These are phyloP conservation scores for Dictyostelium purpureum DNA, from an alignment of 78 protist species.

Conservation along the genomic window DNA sequence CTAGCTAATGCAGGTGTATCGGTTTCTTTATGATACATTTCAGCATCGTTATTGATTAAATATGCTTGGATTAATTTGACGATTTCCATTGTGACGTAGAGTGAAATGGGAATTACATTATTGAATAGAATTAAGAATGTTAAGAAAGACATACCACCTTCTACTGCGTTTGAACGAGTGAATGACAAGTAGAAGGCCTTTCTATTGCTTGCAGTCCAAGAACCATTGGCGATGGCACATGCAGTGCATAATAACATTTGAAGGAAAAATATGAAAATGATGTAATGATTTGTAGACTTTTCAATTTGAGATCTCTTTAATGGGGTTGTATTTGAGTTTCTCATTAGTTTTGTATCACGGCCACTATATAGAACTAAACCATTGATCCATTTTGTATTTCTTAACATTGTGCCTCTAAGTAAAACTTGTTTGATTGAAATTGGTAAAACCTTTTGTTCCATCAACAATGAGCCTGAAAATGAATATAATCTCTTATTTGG, in stretches of 20 bases:
- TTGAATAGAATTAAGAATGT: constrained; percentile 91
- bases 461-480: constrained; percentile 47
- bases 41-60: constrained; percentile 76
- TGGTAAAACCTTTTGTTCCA: constrained; percentile 18
- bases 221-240: constrained; percentile 28
- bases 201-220: neutral
- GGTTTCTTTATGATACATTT: constrained; percentile 84
- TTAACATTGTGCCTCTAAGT: constrained; percentile 77
- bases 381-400: constrained; percentile 87
- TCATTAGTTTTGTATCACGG: constrained; percentile 88
- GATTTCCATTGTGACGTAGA: constrained; percentile 94
- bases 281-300: neutral
- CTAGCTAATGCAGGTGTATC: constrained; percentile 86
- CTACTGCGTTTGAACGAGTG: neutral
- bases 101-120: constrained; percentile 91
- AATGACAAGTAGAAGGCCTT: constrained; percentile 7
- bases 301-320: constrained; percentile 23
- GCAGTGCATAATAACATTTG: constrained; percentile 20
- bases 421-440: constrained; percentile 57
- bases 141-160: constrained; percentile 61
- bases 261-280: constrained; percentile 13
- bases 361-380: constrained; percentile 90
- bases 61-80: constrained; percentile 85
- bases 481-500: constrained; percentile 71
- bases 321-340: constrained; percentile 63